Evolutionary conservation across 1,284 basidiomycete species (phyloP).

Genomic region (Melanopsichium pennsylvanicum): DNA sequence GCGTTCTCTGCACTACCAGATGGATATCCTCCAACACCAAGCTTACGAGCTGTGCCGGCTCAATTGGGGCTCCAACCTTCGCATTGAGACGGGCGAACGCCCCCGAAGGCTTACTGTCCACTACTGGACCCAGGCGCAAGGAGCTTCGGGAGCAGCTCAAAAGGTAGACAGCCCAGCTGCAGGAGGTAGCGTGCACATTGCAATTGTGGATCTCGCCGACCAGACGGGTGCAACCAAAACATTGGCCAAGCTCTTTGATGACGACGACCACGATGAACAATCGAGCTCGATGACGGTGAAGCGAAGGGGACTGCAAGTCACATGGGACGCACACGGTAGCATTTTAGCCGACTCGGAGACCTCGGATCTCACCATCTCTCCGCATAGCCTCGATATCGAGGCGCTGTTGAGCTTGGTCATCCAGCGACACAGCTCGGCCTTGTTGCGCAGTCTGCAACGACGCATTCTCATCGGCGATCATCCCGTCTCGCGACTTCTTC

Average conservation of each 20-base stretch:
- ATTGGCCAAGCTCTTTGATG: constrained; percentile 24
- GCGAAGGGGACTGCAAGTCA: constrained; percentile 25
- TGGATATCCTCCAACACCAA: constrained; percentile 61
- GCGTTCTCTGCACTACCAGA: constrained; percentile 58
- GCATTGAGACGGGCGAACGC: constrained; percentile 24
- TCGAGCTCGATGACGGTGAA: constrained; percentile 3
- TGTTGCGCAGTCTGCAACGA: constrained; percentile 35
- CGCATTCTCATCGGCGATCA: constrained; percentile 41
- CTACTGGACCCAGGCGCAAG: constrained; percentile 52
- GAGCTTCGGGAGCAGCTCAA: constrained; percentile 7
- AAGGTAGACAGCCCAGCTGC: constrained; percentile 18
- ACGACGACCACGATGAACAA: constrained; percentile 1
- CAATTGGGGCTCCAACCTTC: constrained; percentile 54
- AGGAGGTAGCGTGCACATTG: constrained; percentile 36
- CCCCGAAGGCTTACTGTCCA: constrained; percentile 38
- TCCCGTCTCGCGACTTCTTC: constrained; percentile 29
- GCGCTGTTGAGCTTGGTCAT: constrained; percentile 21
- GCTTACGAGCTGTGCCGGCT: constrained; percentile 47
- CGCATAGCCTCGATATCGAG: constrained; percentile 35
- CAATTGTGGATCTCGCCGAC: constrained; percentile 29
- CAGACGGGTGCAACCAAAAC: constrained; percentile 18
- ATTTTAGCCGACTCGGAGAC: constrained; percentile 24
- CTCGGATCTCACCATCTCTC: constrained; percentile 11
- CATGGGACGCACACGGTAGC: constrained; percentile 28
- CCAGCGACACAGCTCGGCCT: constrained; percentile 25